Evolutionary conservation across 1,284 basidiomycete genomes (phyloP).

Genomic region (Ceratobasidium sp.): DNA sequence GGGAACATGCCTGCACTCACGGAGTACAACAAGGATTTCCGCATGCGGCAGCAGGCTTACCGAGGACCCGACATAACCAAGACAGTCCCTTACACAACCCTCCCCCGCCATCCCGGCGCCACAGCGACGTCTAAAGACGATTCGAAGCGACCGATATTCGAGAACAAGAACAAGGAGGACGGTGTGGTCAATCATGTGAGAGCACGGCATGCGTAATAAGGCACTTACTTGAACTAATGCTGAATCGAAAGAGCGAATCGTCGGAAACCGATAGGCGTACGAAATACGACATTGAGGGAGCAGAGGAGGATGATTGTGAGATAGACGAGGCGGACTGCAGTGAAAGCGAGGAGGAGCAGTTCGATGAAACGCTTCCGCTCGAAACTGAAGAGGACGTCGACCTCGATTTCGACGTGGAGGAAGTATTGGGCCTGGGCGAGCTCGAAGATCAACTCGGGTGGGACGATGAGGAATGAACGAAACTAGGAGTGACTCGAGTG

Average conservation of each 20-base stretch:
- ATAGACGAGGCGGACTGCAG: neutral
- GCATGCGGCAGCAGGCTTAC: neutral
- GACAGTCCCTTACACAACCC: neutral
- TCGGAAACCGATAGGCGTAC: neutral
- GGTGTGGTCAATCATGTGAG: too few species aligned
- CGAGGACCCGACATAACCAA: slow-evolving; percentile 3
- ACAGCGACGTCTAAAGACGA: neutral
- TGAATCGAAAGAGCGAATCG: too few species aligned
- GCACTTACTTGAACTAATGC: neutral
- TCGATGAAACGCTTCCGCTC: neutral
- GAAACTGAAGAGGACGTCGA: slow-evolving; percentile 11
- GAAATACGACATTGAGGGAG: neutral
- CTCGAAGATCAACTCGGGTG: neutral
- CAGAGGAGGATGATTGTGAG: neutral
- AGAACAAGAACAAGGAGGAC: too few species aligned
- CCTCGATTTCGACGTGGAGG: neutral
- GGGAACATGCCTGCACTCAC: neutral
- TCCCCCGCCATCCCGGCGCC: neutral
- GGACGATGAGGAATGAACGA: neutral
- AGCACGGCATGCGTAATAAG: too few species aligned
- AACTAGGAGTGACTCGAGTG: neutral
- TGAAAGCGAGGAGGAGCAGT: neutral
- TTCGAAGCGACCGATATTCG: neutral
- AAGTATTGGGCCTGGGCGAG: neutral
- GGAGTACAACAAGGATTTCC: slow-evolving; percentile 7